phyloP scores from a whole-genome alignment of 768 basidiomycete genomes.

The Amylocystis lapponica region DNA sequence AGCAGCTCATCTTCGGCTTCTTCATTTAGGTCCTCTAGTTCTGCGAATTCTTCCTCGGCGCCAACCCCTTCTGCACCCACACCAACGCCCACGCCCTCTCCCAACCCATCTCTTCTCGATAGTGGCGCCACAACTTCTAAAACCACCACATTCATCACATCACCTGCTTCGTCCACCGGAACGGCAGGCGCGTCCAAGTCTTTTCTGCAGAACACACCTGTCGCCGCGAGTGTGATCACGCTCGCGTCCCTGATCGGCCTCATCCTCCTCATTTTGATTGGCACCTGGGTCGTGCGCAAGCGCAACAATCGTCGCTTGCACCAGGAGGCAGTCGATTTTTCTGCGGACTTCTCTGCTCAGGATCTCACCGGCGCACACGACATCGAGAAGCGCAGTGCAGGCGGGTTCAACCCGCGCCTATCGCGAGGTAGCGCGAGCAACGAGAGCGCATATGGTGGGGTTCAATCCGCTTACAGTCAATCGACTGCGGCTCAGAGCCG shows the following conservation, averaged over 20 bases:
- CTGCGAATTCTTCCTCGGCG: not conserved
- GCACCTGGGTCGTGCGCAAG: conserved; percentile 45
- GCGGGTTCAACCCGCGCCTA: not conserved
- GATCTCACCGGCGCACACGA: conserved; percentile 10
- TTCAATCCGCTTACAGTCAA: too few relatives aligned
- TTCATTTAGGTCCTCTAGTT: too few relatives aligned
- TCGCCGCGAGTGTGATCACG: conserved; percentile 54
- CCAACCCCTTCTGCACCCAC: conserved; percentile 2
- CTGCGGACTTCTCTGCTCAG: conserved; percentile 9
- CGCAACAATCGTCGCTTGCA: conserved; percentile 32
- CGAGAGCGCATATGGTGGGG: not conserved
- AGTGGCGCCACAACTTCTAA: conserved; percentile 9
- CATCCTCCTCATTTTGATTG: conserved; percentile 35
- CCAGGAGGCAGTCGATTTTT: conserved; percentile 19
- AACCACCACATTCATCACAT: conserved; percentile 11
- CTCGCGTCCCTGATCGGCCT: conserved; percentile 42
- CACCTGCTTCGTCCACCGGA: conserved; percentile 24
- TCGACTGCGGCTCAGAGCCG: not conserved
- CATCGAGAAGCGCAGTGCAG: conserved; percentile 13
- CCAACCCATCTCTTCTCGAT: conserved; percentile 3
- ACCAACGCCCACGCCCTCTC: conserved; percentile 9
- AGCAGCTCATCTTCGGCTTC: too few relatives aligned
- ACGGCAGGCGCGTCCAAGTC: conserved; percentile 23
- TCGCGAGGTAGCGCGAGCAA: not conserved
- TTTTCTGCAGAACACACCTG: conserved; percentile 63